Evolutionary conservation across 2,329 filamentous ascomycete species (phyloP).

Genomic region (Phialocephala sp.): DNA sequence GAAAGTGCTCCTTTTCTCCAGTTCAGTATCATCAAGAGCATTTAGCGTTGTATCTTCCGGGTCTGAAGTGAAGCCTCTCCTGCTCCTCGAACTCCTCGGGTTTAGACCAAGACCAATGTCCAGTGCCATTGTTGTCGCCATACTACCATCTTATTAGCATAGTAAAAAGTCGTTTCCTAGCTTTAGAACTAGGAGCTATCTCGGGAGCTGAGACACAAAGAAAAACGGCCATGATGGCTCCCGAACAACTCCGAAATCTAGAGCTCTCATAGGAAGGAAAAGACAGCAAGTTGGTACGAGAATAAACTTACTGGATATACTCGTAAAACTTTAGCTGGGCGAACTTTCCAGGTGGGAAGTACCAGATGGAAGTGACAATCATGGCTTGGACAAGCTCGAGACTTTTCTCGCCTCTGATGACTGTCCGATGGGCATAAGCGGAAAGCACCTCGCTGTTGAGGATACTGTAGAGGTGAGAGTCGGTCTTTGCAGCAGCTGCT

Average conservation of each 20-base stretch:
- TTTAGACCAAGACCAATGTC: constrained; percentile 36
- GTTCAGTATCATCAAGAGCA: constrained; percentile 25
- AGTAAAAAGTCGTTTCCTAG: too few species aligned
- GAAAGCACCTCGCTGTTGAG: constrained; percentile 52
- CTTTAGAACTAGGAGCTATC: too few species aligned
- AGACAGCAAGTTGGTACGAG: too few species aligned
- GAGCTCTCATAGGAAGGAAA: too few species aligned
- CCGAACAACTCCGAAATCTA: too few species aligned
- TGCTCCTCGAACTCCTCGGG: constrained; percentile 24
- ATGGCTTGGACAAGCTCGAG: constrained; percentile 55
- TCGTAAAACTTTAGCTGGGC: constrained; percentile 53
- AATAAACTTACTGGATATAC: constrained; percentile 46
- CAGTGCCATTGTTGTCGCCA: constrained; percentile 52
- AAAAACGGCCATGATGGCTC: too few species aligned
- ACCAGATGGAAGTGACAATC: constrained; percentile 52
- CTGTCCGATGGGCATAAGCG: constrained; percentile 50
- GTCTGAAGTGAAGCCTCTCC: constrained; percentile 14
- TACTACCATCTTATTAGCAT: constrained; percentile 27
- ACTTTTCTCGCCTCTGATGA: constrained; percentile 53
- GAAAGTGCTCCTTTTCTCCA: constrained; percentile 47
- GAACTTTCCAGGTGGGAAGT: constrained; percentile 51
- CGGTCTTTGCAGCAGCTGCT: constrained; percentile 60
- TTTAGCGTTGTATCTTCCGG: neutral
- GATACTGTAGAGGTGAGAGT: constrained; percentile 46
- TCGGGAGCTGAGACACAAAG: too few species aligned